Evolutionary conservation across 75 land plant species (phyloP), one percentile per base, ranked within the genome.

Genomic region (Sequoiadendron giganteum): DNA sequence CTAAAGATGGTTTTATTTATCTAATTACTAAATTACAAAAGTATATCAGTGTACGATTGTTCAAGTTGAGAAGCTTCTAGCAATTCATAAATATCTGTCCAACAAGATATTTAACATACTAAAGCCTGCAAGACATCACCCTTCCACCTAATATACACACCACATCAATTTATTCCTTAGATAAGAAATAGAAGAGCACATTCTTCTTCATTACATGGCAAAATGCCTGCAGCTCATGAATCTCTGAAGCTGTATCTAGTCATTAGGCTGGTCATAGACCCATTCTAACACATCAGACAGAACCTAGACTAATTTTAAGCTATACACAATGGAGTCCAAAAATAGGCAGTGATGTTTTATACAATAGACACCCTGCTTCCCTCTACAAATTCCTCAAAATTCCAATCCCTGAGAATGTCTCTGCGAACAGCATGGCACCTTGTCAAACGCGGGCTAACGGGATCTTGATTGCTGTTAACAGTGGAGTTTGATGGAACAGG

Each of bases 321-420:
- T 75, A 75, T 32, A 75, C 77, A 75, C 2, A 75, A 75, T 1
- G 7, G 16, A 75, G 1, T 34, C 16, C 77, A 75, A 75, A 75
- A 75, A 11, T 2, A 34, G 3, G 15, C 32, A 75, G 34, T 13
- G 77, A 10, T 32, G 4, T 75, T 75, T 75, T 75, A 75, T 75
- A 75, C 39, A 75, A 75, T 34, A 75, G 77, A 32, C 39, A 75
- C 84, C 84, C 52, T 82, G 34, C 28, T 82, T 82, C 52, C 84
- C 32, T 82, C 52, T 45, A 45, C 84, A 82, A 87, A 76, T 85
- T 87, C 88, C 61, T 87, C 88, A 78, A 87, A 87, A 87, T 87
- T 87, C 88, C 88, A 87, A 25, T 87, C 88, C 86, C 86, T 83
- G 48, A 87, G 39, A 49, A 52, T 36, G 83, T 87, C 88, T 48